Evolutionary conservation across 75 land plant genomes (phyloP), one percentile per base, ranked within the genome.

Genomic region (Sequoia sempervirens): DNA sequence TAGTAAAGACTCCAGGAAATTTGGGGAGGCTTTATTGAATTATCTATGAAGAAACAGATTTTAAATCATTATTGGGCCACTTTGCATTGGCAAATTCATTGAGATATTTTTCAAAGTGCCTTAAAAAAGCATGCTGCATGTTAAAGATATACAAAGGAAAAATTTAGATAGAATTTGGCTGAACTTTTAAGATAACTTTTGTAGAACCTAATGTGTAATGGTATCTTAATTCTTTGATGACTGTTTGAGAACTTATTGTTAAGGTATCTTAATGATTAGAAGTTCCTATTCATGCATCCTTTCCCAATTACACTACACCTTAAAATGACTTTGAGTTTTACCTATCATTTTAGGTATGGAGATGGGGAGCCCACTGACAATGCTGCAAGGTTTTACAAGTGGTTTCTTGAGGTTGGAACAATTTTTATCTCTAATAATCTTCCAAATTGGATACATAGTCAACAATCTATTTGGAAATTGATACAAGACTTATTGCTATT

Each of bases 331-430:
- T 4, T 76, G 2, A 2, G 11, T 5, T 75, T 75, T 6, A 3
- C 50, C n/a, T 75, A 79, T 66, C 5, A n/a, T 6, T 87, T 82
- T 78, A 92, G 95, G 36, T 98, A 98, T 92, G 99, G 99, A 38
- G 99, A 98, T 85, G 99, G 99, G 7, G 99, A 98, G 85, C 99
- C 99, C 10, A 98, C 99, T 20, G 99, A 98, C 82, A 98, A 98
- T 87, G 99, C 99, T 12, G 99, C 99, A 9, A 89, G 99, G 72
- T 98, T 98, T 81, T 98, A 96, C 82, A 98, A 93, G 88, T 98
- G 98, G 98, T 93, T 98, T 83, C 88, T 89, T 40, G 95, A 96
- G 91, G 90, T 91, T 28, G 41, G 79, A 40, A 47, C 2, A 26
- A 46, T n/a, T 81, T 37, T 5, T 12, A 84, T 75, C 18, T 41